Conservation (phyloP, 139 green algal genomes). For the Volvox reticuliferus region DNA sequence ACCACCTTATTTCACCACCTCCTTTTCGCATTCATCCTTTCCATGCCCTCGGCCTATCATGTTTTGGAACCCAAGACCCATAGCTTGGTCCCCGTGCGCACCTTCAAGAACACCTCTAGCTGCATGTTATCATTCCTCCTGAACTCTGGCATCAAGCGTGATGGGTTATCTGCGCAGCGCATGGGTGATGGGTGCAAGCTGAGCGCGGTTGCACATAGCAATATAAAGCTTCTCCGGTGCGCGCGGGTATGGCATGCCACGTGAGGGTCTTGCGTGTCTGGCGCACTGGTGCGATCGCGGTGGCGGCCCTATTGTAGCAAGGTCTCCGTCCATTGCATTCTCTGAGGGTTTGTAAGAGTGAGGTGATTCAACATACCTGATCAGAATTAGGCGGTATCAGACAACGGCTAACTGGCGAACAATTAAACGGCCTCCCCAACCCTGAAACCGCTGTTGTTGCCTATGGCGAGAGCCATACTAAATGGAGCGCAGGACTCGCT, state of each 20-base stretch:
- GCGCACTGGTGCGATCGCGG: neutral
- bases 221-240: neutral
- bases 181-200: neutral
- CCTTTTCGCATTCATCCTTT: neutral
- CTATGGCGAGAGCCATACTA: too few species aligned
- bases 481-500: too few species aligned
- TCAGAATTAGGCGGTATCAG: too few species aligned
- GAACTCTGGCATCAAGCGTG: neutral
- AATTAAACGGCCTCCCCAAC: too few species aligned
- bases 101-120: conserved; percentile 13
- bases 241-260: neutral
- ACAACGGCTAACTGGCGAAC: too few species aligned
- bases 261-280: too few species aligned
- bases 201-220: neutral
- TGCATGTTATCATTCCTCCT: neutral
- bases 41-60: neutral
- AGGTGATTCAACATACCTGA: too few species aligned
- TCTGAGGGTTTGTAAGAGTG: too few species aligned
- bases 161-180: neutral
- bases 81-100: neutral
- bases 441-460: too few species aligned
- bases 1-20: neutral
- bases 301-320: neutral
- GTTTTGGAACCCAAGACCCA: neutral
- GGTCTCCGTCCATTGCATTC: too few species aligned